Conservation (phyloP, 2,329 filamentous ascomycete genomes). For the Zymoseptoria passerinii region DNA sequence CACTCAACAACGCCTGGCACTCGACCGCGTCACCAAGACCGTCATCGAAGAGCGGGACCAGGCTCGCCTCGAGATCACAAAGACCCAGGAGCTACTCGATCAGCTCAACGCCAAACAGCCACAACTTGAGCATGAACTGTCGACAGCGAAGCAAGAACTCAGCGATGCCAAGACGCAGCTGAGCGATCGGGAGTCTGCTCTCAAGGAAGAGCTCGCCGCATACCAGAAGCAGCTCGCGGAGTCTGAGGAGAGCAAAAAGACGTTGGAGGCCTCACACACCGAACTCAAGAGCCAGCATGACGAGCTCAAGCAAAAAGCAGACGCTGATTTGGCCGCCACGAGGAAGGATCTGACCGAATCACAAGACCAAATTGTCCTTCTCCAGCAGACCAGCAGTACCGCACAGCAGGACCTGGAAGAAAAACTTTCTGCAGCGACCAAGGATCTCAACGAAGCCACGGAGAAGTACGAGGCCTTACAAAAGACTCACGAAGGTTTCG, state of each 20-base stretch:
- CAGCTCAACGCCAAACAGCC: conserved; percentile 5
- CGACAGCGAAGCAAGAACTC: conserved; percentile 9
- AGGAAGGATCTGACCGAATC: conserved; percentile 11
- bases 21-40: conserved; percentile 15
- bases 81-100: conserved; percentile 9
- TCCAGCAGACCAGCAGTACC: conserved; percentile 9
- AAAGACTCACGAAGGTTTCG: conserved; percentile 10
- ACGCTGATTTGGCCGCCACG: conserved; percentile 7
- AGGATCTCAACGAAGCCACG: conserved; percentile 11
- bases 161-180: conserved; percentile 7
- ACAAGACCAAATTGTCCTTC: conserved; percentile 5
- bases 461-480: conserved; percentile 13
- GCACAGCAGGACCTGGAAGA: conserved; percentile 9
- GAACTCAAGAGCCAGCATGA: conserved; percentile 6
- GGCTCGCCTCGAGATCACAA: conserved; percentile 14
- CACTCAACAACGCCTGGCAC: conserved; percentile 5
- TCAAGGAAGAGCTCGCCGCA: conserved; percentile 9
- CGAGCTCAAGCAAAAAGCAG: conserved; percentile 10
- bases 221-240: conserved; percentile 9
- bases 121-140: conserved; percentile 9
- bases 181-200: conserved; percentile 7
- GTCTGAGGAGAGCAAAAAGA: conserved; percentile 6
- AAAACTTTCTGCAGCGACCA: conserved; percentile 3
- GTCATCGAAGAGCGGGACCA: conserved; percentile 19
- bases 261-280: conserved; percentile 7